Percentiles rank a stretch among this genome's conserved stretches.
phyloP scores from a whole-genome alignment of 208 protist species.

The Leishmania amazonensis region DNA sequence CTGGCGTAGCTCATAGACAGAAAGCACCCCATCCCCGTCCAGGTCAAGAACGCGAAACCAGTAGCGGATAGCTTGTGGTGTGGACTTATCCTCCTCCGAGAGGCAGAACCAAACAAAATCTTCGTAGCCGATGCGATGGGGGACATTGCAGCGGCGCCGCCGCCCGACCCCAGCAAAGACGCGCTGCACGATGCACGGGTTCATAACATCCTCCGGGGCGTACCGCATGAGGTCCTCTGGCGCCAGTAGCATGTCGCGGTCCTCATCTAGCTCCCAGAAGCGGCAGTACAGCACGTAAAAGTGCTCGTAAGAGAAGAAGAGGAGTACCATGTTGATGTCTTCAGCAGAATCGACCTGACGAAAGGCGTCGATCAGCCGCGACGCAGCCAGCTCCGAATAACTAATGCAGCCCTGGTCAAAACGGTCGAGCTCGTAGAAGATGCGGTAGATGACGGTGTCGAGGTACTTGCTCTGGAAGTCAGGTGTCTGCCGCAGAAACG shows the following conservation, averaged over 20 bases:
- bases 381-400: conserved; percentile 75
- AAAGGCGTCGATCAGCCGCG: conserved; percentile 79
- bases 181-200: conserved; percentile 75
- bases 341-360: conserved; percentile 80
- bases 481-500: conserved; percentile 92
- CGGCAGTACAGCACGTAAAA: conserved; percentile 99
- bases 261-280: conserved; percentile 98
- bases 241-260: conserved; percentile 94
- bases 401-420: conserved; percentile 80
- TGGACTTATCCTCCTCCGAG: conserved; percentile 96
- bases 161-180: conserved; percentile 74
- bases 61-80: conserved; percentile 88
- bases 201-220: conserved; percentile 78
- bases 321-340: conserved; percentile 92
- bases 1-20: conserved; percentile 91
- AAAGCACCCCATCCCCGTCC: conserved; percentile 95
- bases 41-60: conserved; percentile 95
- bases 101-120: conserved; percentile 97
- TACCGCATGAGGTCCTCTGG: conserved; percentile 89
- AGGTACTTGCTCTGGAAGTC: conserved; percentile 96
- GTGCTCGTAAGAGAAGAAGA: conserved; percentile 99
- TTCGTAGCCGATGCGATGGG: conserved; percentile 88
- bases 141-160: conserved; percentile 37
- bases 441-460: conserved; percentile 95
- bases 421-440: conserved; percentile 95